Percentiles rank a stretch among this genome's conserved stretches.
phyloP scores from a whole-genome alignment of 768 basidiomycete species.

The Tricholoma flavovirens region DNA sequence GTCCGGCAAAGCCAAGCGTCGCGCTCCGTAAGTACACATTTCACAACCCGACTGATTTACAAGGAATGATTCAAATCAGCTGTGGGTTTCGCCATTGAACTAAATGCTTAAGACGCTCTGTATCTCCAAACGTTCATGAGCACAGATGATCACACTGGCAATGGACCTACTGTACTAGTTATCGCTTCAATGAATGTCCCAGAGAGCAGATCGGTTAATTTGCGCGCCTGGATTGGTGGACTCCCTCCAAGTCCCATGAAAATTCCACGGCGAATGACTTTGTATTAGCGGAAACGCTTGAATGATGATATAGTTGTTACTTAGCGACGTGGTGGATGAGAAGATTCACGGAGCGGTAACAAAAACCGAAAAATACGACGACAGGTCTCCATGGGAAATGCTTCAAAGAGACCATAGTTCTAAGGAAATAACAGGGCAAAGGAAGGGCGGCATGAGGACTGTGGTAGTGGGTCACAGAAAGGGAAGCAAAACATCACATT shows the following conservation, averaged over 20 bases:
- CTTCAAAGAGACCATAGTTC: slow-evolving; percentile 4
- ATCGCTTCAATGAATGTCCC: background rate
- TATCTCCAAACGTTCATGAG: background rate
- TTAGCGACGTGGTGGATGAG: slow-evolving; percentile 16
- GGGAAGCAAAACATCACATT: slow-evolving; percentile 29
- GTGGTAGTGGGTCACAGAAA: slow-evolving; percentile 23
- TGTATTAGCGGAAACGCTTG: slow-evolving; percentile 4
- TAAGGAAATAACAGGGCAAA: slow-evolving; percentile 10
- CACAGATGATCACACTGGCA: background rate
- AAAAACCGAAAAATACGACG: slow-evolving; percentile 2
- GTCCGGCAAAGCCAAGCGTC: background rate
- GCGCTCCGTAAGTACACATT: too few species aligned
- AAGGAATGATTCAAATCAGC: background rate
- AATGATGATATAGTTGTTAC: slow-evolving; percentile 16
- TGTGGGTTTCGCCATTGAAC: background rate
- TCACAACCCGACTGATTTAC: background rate
- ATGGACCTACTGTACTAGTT: background rate
- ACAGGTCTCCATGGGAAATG: slow-evolving; percentile 5
- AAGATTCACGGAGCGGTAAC: slow-evolving; percentile 2
- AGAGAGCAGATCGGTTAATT: background rate
- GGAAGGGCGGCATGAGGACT: slow-evolving; percentile 16
- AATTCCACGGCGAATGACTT: background rate
- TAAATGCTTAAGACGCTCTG: background rate
- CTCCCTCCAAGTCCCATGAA: background rate
- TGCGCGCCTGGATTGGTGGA: background rate